These are phyloP conservation scores for Corymbia citriodora DNA, from an alignment of 441 rosid genomes.

Conservation along the genomic window DNA sequence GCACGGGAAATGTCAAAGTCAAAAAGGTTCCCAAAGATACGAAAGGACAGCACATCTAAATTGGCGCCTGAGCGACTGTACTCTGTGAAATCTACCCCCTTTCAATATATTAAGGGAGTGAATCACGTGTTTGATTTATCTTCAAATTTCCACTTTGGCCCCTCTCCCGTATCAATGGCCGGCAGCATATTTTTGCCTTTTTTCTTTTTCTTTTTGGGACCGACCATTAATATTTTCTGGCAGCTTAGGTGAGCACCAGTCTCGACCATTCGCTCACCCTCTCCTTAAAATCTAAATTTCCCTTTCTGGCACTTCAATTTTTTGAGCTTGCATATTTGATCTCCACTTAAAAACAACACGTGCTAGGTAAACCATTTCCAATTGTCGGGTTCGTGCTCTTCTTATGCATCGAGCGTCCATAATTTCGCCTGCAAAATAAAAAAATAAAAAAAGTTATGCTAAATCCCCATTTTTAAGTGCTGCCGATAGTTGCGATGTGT, in stretches of 20 bases:
- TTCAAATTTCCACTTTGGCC: not conserved
- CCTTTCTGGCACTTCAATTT: not conserved
- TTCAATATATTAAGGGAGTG: not conserved
- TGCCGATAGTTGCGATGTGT: not conserved
- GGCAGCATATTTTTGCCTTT: not conserved
- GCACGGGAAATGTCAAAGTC: not conserved
- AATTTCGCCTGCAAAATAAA: accelerated
- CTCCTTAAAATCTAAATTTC: not conserved
- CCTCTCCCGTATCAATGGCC: not conserved
- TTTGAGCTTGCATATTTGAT: not conserved
- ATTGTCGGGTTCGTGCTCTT: not conserved
- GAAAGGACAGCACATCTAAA: not conserved
- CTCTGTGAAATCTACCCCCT: not conserved
- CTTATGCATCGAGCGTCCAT: not conserved
- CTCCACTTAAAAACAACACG: not conserved
- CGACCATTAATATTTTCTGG: not conserved
- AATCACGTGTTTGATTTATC: not conserved
- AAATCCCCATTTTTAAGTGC: not conserved
- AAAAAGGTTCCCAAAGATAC: not conserved
- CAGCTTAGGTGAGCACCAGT: not conserved
- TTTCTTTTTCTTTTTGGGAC: not conserved
- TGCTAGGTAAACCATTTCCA: not conserved
- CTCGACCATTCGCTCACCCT: not conserved
- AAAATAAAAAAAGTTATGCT: not conserved
- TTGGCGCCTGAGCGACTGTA: not conserved